Evolutionary conservation across 331 rosid species (phyloP).

Genomic region (Acacia concinna): DNA sequence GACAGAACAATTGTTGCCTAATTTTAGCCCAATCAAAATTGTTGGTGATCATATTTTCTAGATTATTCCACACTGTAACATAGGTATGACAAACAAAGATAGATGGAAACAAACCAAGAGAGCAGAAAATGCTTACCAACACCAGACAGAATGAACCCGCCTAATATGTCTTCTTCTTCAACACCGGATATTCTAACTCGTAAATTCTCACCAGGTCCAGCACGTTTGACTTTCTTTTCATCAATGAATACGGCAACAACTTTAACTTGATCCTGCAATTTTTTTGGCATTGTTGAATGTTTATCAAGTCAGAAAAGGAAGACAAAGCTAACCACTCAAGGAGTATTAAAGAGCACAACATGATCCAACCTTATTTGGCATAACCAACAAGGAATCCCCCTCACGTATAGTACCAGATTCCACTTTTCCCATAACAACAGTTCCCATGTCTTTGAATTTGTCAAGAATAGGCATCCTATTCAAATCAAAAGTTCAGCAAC

Average conservation of each 20-base stretch:
- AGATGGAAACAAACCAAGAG: background rate
- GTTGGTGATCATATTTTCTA: background rate
- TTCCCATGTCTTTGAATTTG: slow-evolving; percentile 97
- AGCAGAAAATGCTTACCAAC: slow-evolving; percentile 55
- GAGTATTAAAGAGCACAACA: background rate
- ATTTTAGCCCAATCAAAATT: background rate
- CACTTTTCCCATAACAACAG: slow-evolving; percentile 93
- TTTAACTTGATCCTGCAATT: slow-evolving; percentile 73
- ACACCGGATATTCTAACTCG: slow-evolving; percentile 82
- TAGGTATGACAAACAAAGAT: background rate
- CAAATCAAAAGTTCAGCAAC: slow-evolving; percentile 32
- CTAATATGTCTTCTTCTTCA: slow-evolving; percentile 77
- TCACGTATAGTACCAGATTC: slow-evolving; percentile 84
- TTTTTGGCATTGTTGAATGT: background rate
- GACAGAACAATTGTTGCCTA: slow-evolving; percentile 15
- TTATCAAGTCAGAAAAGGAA: background rate
- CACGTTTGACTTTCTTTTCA: slow-evolving; percentile 65
- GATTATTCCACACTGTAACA: background rate
- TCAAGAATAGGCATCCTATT: slow-evolving; percentile 88
- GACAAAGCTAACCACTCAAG: slow-evolving; percentile 4
- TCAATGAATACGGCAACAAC: slow-evolving; percentile 66
- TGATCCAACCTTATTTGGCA: slow-evolving; percentile 88
- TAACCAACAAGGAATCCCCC: slow-evolving; percentile 78
- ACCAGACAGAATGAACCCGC: slow-evolving; percentile 85
- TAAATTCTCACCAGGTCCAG: slow-evolving; percentile 97